phyloP scores from a whole-genome alignment of 1,284 basidiomycete species.

The Trichosporon faecale region DNA sequence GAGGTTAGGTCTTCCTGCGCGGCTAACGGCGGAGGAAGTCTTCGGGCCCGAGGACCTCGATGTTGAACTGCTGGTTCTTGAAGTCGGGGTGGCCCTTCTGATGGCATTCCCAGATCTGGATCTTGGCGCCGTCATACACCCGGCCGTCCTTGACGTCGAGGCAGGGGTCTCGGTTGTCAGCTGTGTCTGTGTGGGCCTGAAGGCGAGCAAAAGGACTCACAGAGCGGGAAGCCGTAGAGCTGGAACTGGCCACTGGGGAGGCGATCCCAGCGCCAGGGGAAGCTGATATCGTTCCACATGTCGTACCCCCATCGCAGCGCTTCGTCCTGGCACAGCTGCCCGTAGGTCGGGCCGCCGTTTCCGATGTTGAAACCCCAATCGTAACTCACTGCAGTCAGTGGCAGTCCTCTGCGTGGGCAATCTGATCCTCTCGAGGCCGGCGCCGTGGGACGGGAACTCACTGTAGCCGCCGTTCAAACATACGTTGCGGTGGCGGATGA shows the following conservation, averaged over 20 bases:
- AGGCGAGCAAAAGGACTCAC: not conserved
- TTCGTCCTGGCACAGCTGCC: not conserved
- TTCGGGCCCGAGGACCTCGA: not conserved
- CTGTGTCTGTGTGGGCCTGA: not conserved
- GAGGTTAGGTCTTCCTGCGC: too few species aligned
- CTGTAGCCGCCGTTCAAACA: not conserved
- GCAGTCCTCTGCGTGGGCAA: not conserved
- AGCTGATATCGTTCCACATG: not conserved
- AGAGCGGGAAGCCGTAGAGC: not conserved
- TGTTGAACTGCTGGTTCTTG: not conserved
- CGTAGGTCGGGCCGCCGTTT: not conserved
- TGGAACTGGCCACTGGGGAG: not conserved
- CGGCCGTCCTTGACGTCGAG: slow-evolving; percentile 3
- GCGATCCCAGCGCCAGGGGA: not conserved
- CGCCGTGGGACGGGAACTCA: not conserved
- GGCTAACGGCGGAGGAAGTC: not conserved
- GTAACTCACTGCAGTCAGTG: not conserved
- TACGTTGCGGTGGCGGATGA: slow-evolving; percentile 1
- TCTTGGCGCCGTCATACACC: not conserved
- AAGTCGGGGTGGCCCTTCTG: not conserved
- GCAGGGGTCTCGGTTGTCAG: not conserved
- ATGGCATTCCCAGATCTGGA: not conserved
- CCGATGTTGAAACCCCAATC: not conserved
- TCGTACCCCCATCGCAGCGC: not conserved
- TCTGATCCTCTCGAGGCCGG: too few species aligned